A percentile compares a stretch with the other conserved stretches of the same genome.
Evolutionary conservation across 768 basidiomycete species (phyloP).

Genomic region (Sporobolomyces pararoseus): DNA sequence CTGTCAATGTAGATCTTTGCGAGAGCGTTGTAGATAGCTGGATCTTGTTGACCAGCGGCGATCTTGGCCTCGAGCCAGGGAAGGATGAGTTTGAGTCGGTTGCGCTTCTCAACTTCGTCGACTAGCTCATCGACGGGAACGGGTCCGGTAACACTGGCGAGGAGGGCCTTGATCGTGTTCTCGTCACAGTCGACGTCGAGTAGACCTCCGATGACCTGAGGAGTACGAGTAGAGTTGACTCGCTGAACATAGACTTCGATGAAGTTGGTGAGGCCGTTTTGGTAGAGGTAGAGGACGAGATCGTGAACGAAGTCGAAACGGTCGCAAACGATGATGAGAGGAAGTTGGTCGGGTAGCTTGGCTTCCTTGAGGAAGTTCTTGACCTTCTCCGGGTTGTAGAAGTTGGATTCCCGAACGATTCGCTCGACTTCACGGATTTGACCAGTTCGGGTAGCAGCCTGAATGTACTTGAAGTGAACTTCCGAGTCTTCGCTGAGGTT

Average conservation of each 20-base stretch:
- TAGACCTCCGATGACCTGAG: constrained; percentile 92
- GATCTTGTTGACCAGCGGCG: constrained; percentile 86
- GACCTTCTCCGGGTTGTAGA: constrained; percentile 98
- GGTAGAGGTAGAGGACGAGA: constrained; percentile 95
- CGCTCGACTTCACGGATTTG: constrained; percentile 99
- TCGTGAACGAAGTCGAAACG: constrained; percentile 99
- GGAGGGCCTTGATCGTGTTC: constrained; percentile 84
- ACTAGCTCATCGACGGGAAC: constrained; percentile 98
- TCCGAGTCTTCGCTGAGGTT: constrained; percentile 94
- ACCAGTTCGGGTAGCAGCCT: constrained; percentile 94
- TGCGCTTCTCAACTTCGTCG: constrained; percentile 91
- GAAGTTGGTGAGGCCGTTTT: constrained; percentile 91
- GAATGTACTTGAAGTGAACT: constrained; percentile 99
- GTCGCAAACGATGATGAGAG: constrained; percentile 99
- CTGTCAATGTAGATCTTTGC: constrained; percentile 99
- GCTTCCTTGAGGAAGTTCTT: constrained; percentile 99
- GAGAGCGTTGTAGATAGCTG: constrained; percentile 90
- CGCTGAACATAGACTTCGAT: constrained; percentile 99
- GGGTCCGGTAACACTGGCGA: constrained; percentile 89
- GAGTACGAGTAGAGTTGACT: constrained; percentile 93
- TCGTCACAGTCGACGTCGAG: constrained; percentile 99
- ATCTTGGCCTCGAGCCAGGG: constrained; percentile 96
- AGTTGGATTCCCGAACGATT: constrained; percentile 93
- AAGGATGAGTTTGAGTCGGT: constrained; percentile 90
- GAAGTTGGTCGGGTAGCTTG: constrained; percentile 90